Conservation (phyloP, 345 rosid genomes). For the Tarenaya hassleriana region DNA sequence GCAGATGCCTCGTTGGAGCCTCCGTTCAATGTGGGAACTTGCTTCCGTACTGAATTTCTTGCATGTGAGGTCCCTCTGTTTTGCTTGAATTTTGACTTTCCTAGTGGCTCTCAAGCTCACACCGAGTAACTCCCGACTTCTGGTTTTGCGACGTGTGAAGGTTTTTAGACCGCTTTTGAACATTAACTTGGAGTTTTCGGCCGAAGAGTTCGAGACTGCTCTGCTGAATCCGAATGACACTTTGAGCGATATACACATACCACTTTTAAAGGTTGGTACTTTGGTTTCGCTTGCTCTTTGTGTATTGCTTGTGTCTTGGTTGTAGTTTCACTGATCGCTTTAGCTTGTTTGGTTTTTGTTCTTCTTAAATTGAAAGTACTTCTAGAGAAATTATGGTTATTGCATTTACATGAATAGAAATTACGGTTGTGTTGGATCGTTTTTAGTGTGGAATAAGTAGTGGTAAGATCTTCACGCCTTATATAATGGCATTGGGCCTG, state of each 20-base stretch:
- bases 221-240: slow-evolving; percentile 83
- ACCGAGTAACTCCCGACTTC: slow-evolving; percentile 14
- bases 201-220: slow-evolving; percentile 96
- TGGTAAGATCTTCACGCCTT: neutral
- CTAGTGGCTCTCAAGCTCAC: slow-evolving; percentile 9
- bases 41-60: slow-evolving; percentile 93
- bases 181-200: slow-evolving; percentile 77
- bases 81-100: neutral
- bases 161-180: slow-evolving; percentile 86
- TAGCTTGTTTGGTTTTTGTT: slow-evolving; percentile 3
- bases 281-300: slow-evolving; percentile 15
- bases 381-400: slow-evolving; percentile 12
- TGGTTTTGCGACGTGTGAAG: slow-evolving; percentile 31
- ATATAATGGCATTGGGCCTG: neutral
- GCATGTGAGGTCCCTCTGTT: slow-evolving; percentile 59
- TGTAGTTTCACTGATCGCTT: neutral
- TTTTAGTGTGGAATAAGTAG: slow-evolving; percentile 2
- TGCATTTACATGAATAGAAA: slow-evolving; percentile 16
- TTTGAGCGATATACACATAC: slow-evolving; percentile 85
- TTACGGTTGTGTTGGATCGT: neutral
- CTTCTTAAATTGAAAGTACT: slow-evolving; percentile 9
- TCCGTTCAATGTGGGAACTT: slow-evolving; percentile 98
- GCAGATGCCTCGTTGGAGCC: slow-evolving; percentile 88
- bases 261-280: slow-evolving; percentile 83
- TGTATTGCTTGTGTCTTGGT: slow-evolving; percentile 13